phyloP scores from a whole-genome alignment of 2,329 filamentous ascomycete genomes.

The Phyllosticta citrichinensis region DNA sequence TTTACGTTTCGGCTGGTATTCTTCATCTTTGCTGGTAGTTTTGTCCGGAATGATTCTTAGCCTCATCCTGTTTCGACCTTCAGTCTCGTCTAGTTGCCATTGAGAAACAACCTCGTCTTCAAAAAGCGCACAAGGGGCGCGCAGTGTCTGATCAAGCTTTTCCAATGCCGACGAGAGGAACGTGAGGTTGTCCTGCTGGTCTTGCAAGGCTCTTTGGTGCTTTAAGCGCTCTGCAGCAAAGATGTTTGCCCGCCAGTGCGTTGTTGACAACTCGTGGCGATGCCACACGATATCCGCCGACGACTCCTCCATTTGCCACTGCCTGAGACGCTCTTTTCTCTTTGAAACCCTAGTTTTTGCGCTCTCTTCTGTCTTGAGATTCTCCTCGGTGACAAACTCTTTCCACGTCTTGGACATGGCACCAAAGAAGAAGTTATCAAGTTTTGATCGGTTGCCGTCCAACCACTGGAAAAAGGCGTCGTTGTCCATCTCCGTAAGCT shows the following conservation, averaged over 20 bases:
- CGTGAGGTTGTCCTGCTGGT: conserved; percentile 80
- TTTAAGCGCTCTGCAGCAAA: conserved; percentile 87
- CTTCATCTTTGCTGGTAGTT: conserved; percentile 50
- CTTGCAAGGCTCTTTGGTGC: conserved; percentile 78
- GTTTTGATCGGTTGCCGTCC: conserved; percentile 64
- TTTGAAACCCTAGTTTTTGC: conserved; percentile 60
- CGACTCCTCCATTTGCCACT: conserved; percentile 64
- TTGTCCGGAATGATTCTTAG: conserved; percentile 75
- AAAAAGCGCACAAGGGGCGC: conserved; percentile 72
- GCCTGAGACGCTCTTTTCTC: conserved; percentile 70
- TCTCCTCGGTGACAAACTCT: conserved; percentile 73
- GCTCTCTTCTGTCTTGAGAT: conserved; percentile 66
- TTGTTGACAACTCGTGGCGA: conserved; percentile 78
- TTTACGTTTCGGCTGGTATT: conserved; percentile 78
- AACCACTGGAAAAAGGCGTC: conserved; percentile 83
- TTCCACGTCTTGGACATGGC: conserved; percentile 79
- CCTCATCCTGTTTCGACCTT: conserved; percentile 91
- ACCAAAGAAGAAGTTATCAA: conserved; percentile 76
- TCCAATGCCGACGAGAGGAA: conserved; percentile 68
- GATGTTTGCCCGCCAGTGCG: conserved; percentile 91
- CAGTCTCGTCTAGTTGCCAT: conserved; percentile 92
- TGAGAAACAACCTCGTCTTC: conserved; percentile 54
- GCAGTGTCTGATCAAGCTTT: conserved; percentile 69
- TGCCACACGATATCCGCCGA: conserved; percentile 61
- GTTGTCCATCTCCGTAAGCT: conserved; percentile 79